phyloP scores from a whole-genome alignment of 768 basidiomycete genomes.

The Tulasnella sp. region DNA sequence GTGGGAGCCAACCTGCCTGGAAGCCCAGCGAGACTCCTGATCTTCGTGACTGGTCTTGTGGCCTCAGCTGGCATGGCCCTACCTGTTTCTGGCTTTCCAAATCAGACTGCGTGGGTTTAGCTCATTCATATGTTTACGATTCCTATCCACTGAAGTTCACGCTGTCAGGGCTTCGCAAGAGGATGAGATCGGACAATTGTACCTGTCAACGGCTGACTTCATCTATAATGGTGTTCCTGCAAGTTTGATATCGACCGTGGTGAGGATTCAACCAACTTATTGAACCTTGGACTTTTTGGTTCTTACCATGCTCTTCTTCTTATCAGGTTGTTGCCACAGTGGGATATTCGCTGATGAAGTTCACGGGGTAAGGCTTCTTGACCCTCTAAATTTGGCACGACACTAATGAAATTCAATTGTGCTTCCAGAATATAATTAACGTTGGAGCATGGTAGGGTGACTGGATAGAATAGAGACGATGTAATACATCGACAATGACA shows the following conservation, averaged over 20 bases:
- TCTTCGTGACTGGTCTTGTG: constrained; percentile 85
- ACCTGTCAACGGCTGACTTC: constrained; percentile 77
- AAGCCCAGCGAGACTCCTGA: constrained; percentile 62
- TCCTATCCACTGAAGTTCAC: neutral
- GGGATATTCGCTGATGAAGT: constrained; percentile 64
- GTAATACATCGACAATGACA: neutral
- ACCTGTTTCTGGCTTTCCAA: constrained; percentile 98
- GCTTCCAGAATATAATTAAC: too few species aligned
- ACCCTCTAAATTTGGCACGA: neutral
- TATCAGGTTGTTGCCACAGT: constrained; percentile 69
- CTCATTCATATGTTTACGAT: neutral
- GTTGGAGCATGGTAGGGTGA: too few species aligned
- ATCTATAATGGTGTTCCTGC: constrained; percentile 89
- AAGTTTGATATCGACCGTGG: constrained; percentile 76
- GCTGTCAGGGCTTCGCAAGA: constrained; percentile 68
- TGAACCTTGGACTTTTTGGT: neutral
- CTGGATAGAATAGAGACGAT: neutral
- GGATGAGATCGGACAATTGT: constrained; percentile 83
- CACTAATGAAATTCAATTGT: too few species aligned
- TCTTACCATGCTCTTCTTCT: constrained; percentile 3
- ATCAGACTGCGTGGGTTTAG: constrained; percentile 81
- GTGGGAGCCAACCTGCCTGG: constrained; percentile 66
- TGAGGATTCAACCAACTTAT: constrained; percentile 35
- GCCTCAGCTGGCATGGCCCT: constrained; percentile 97
- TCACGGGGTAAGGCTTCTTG: constrained; percentile 43